These are phyloP conservation scores for Debaryomyces psychrophilus DNA, from an alignment of 1,139 yeast genomes.

Conservation along the genomic window DNA sequence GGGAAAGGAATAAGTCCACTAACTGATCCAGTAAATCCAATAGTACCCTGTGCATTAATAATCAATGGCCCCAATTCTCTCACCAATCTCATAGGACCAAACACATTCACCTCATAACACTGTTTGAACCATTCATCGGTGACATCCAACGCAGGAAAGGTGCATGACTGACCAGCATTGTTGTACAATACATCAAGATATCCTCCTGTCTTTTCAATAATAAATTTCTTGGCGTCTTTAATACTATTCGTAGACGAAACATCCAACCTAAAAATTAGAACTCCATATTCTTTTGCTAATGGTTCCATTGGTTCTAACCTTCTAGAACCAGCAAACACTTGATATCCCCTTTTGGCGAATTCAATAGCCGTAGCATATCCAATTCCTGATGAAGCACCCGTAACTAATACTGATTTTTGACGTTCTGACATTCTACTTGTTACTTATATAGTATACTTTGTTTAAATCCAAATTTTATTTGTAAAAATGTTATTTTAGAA, in stretches of 20 bases:
- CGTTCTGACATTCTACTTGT: conserved; percentile 17
- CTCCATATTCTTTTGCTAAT: conserved; percentile 40
- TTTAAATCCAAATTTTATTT: neutral
- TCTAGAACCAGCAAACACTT: conserved; percentile 65
- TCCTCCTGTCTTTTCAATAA: conserved; percentile 41
- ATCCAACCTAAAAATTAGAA: conserved; percentile 35
- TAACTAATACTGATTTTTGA: conserved; percentile 56
- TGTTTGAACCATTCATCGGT: conserved; percentile 56
- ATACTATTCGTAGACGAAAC: conserved; percentile 59
- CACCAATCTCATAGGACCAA: conserved; percentile 66
- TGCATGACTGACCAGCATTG: conserved; percentile 65
- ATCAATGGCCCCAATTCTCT: conserved; percentile 61
- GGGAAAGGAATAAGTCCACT: conserved; percentile 73
- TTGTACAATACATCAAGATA: conserved; percentile 64
- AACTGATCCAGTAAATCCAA: conserved; percentile 76
- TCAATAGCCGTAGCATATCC: conserved; percentile 71
- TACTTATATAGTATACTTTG: neutral
- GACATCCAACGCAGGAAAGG: conserved; percentile 71
- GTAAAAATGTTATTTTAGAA: neutral
- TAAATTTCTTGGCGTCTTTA: conserved; percentile 40
- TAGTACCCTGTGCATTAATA: conserved; percentile 68
- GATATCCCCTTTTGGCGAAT: conserved; percentile 62
- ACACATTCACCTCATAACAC: conserved; percentile 69
- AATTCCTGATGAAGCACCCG: conserved; percentile 85
- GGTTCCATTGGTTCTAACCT: conserved; percentile 64